Evolutionary conservation across 208 protist species (phyloP).

Genomic region (Wallacemonas sp.): DNA sequence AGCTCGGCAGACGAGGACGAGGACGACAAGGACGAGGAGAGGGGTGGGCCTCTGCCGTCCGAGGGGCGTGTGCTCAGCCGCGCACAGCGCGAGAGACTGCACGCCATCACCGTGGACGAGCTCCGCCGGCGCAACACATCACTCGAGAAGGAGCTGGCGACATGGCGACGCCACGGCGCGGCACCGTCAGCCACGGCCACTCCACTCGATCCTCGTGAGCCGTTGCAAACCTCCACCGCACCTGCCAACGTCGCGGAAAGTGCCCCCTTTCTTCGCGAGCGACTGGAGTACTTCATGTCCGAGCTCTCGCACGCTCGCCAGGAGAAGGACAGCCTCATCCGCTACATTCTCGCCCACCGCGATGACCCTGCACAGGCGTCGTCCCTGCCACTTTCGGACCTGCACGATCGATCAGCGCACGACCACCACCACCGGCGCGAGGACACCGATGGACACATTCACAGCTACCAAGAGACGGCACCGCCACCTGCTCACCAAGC

Average conservation of each 20-base stretch:
- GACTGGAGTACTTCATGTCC: conserved; percentile 26
- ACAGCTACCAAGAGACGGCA: conserved; percentile 12
- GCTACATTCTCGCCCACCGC: conserved; percentile 20
- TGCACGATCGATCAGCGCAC: background rate
- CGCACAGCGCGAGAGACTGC: conserved; percentile 20
- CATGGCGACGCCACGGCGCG: conserved; percentile 16
- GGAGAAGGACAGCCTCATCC: conserved; percentile 42
- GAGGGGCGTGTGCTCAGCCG: background rate
- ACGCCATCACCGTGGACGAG: conserved; percentile 44
- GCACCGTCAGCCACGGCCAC: background rate
- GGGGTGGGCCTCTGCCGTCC: background rate
- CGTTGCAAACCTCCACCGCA: conserved; percentile 16
- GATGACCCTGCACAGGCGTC: background rate
- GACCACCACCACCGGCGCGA: background rate
- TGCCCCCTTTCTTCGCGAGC: conserved; percentile 8
- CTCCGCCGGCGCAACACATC: conserved; percentile 53
- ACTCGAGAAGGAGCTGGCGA: conserved; percentile 37
- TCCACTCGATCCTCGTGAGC: conserved; percentile 22
- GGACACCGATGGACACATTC: conserved; percentile 7
- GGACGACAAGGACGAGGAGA: background rate
- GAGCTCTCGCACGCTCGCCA: conserved; percentile 32
- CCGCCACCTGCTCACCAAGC: background rate
- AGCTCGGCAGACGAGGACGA: too few relatives aligned
- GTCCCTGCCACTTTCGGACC: background rate
- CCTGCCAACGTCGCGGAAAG: background rate